Conservation (phyloP, 169 alveolate species). For the Pseudocohnilembus persalinus region DNA sequence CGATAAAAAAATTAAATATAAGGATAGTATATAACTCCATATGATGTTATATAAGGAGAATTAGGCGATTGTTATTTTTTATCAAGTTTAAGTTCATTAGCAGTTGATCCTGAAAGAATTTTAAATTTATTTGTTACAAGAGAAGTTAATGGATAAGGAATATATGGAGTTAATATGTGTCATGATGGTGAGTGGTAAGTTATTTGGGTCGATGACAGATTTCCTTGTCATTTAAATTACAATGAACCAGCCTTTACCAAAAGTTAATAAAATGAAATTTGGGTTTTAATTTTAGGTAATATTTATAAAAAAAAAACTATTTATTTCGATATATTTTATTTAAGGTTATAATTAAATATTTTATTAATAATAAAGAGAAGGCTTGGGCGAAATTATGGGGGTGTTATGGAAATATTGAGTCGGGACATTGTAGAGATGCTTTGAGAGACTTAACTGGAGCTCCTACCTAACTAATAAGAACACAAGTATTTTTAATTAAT, state of each 20-base stretch:
- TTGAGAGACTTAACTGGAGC: slow-evolving; percentile 53
- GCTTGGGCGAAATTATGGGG: slow-evolving; percentile 61
- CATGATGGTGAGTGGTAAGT: slow-evolving; percentile 62
- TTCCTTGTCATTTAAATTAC: slow-evolving; percentile 40
- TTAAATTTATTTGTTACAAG: slow-evolving; percentile 55
- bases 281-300: slow-evolving; percentile 80
- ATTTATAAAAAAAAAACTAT: too few relatives aligned
- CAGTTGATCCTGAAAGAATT: slow-evolving; percentile 57
- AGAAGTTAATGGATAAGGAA: slow-evolving; percentile 47
- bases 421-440: slow-evolving; percentile 44
- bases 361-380: too few relatives aligned
- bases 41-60: slow-evolving; percentile 65
- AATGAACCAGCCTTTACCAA: slow-evolving; percentile 32
- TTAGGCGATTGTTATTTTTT: slow-evolving; percentile 69
- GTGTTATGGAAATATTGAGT: slow-evolving; percentile 35
- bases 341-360: too few relatives aligned
- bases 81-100: slow-evolving; percentile 57
- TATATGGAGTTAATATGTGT: slow-evolving; percentile 55
- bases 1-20: too few relatives aligned
- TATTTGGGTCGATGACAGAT: slow-evolving; percentile 60
- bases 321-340: too few relatives aligned
- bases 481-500: not conserved
- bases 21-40: slow-evolving; percentile 1
- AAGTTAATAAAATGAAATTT: slow-evolving; percentile 60
- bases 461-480: slow-evolving; percentile 18